Evolutionary conservation across 163 green algal species (phyloP).

Genomic region (Picocystis sp.): DNA sequence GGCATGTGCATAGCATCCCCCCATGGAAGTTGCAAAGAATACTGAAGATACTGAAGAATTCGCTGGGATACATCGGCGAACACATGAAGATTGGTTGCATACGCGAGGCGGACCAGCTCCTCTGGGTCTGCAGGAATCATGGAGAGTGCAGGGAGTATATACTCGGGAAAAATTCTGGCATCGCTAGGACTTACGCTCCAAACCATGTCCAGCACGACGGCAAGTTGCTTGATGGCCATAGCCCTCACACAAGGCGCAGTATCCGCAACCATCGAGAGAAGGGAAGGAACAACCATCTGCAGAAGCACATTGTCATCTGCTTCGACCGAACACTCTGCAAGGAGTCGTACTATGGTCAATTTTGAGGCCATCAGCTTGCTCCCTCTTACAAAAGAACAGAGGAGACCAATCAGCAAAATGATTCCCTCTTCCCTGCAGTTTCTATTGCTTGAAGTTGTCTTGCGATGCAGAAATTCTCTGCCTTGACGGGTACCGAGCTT

Average conservation of each 20-base stretch:
- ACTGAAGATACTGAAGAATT: slow-evolving; percentile 47
- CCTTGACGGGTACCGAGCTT: too few relatives aligned
- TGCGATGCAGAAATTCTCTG: too few relatives aligned
- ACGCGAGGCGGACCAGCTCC: slow-evolving; percentile 57
- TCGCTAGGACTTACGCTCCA: slow-evolving; percentile 28
- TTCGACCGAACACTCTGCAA: slow-evolving; percentile 17
- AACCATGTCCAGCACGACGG: slow-evolving; percentile 17
- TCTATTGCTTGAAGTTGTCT: not conserved
- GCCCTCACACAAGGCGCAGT: slow-evolving; percentile 13
- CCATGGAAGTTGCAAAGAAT: slow-evolving; percentile 8
- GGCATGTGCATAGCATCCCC: too few relatives aligned
- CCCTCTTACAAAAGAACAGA: slow-evolving; percentile 64
- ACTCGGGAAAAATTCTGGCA: slow-evolving; percentile 70
- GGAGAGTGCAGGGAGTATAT: slow-evolving; percentile 75
- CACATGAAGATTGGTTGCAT: slow-evolving; percentile 21
- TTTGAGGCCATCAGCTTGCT: slow-evolving; percentile 42
- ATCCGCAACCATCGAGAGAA: slow-evolving; percentile 27
- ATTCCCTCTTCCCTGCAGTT: slow-evolving; percentile 3
- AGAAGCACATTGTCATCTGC: slow-evolving; percentile 60
- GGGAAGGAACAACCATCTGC: slow-evolving; percentile 60
- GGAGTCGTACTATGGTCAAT: slow-evolving; percentile 38
- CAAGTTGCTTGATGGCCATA: slow-evolving; percentile 18
- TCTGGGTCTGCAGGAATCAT: slow-evolving; percentile 63
- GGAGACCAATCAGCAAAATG: slow-evolving; percentile 37
- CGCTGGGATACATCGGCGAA: slow-evolving; percentile 47